Evolutionary conservation across 306 rosid species (phyloP), one percentile per base, ranked within the genome.

Genomic region (Biancaea sappan): DNA sequence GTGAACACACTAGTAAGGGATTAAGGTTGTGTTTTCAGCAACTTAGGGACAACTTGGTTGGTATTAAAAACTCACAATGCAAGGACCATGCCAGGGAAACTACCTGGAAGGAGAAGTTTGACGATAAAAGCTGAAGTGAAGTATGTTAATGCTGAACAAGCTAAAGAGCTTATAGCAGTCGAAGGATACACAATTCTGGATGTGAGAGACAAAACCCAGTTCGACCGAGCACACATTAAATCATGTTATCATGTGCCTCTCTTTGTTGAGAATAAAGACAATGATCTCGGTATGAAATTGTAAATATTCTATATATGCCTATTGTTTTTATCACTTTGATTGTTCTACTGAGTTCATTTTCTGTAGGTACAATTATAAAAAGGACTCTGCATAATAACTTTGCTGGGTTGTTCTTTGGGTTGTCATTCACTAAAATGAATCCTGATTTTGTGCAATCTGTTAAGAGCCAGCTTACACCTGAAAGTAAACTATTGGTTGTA

Each of bases 341-440:
- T 62, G 19, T 63, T 63, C 64, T 43, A 48, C 22, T 2, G 24
- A 9, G 12, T 67, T 75, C 46, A 31, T 43, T 76, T 78, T 76
- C 50, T 72, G 85, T 82, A 94, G 98, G 96, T 73, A 94, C 98
- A 68, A 80, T 90, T 77, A 57, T 94, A 40, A 85, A 87, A 59
- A 91, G 98, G 79, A 86, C 91, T n/a, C 69, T 94, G 71, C 98
- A 94, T 82, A 94, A 94, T 84, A 94, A 94, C 46, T 94, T 94
- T 80, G 75, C 97, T 4, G 98, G 98, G 59, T 81, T 94, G 71
- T 90, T 94, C 87, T 94, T 72, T 58, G 98, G 98, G 62, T 58
- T 91, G 80, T 83, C 89, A 53, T 94, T 91, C 73, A 94, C 98
- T 7, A 91, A 90, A 83, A 91, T 81, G 40, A 94, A 91, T 75